Percentiles rank a stretch among this genome's conserved stretches.
These are phyloP conservation scores for Fomitopsis schrenkii DNA, from an alignment of 1,284 basidiomycete genomes.

Conservation along the genomic window DNA sequence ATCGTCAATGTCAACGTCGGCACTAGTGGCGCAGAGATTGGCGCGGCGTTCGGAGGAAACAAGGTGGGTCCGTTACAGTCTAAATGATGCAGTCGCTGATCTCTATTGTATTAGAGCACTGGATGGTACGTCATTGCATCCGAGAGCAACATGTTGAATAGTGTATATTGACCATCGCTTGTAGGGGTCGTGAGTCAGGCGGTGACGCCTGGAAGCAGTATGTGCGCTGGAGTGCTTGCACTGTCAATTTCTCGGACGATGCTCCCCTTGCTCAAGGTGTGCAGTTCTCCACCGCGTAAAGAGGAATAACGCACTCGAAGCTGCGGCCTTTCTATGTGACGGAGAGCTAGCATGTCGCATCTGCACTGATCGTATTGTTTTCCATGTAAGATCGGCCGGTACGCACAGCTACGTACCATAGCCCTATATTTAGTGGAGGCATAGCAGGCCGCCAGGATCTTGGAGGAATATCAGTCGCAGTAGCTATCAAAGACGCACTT, in stretches of 20 bases:
- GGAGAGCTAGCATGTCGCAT: no score
- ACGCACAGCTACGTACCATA: no score
- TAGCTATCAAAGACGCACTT: neutral
- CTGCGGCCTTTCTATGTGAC: no score
- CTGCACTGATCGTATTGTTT: no score
- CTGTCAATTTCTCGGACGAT: slow-evolving; percentile 88
- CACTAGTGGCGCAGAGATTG: slow-evolving; percentile 93
- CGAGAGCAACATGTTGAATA: neutral
- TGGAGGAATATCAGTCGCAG: no score
- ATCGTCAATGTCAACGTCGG: slow-evolving; percentile 93
- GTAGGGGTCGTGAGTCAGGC: slow-evolving; percentile 93
- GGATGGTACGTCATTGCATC: slow-evolving; percentile 57
- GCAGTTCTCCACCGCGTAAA: slow-evolving; percentile 48
- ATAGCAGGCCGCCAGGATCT: no score
- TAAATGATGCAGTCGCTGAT: neutral
- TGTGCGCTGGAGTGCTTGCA: slow-evolving; percentile 85
- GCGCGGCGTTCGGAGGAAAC: slow-evolving; percentile 90
- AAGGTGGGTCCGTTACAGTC: slow-evolving; percentile 49
- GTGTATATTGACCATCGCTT: slow-evolving; percentile 1
- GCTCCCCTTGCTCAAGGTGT: slow-evolving; percentile 93
- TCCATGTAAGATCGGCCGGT: no score
- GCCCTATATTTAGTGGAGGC: no score
- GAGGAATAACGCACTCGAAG: no score
- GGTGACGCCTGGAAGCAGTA: slow-evolving; percentile 98
- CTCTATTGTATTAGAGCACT: slow-evolving; percentile 53